phyloP scores from a whole-genome alignment of 768 basidiomycete genomes.

The Amanita fuliginea region DNA sequence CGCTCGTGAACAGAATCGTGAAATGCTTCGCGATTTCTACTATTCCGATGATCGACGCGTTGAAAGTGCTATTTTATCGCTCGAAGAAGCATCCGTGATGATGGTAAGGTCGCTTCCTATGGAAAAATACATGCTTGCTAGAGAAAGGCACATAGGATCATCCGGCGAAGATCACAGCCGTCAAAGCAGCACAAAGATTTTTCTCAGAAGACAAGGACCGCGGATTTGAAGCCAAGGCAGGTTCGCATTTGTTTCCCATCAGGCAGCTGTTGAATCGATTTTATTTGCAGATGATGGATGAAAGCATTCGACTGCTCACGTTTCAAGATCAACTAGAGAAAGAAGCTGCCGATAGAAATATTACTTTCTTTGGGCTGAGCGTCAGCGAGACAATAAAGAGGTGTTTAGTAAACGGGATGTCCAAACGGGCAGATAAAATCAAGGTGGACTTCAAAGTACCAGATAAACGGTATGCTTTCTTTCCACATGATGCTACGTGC shows the following conservation, averaged over 20 bases:
- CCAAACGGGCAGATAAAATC: constrained; percentile 83
- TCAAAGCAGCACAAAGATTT: constrained; percentile 83
- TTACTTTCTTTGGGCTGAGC: constrained; percentile 72
- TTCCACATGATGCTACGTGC: background rate
- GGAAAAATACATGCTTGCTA: background rate
- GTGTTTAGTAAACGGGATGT: constrained; percentile 69
- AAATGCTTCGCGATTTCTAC: constrained; percentile 92
- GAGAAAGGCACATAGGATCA: constrained; percentile 44
- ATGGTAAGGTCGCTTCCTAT: constrained; percentile 28
- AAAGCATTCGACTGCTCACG: constrained; percentile 61
- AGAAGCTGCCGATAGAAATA: constrained; percentile 61
- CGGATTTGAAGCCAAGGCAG: constrained; percentile 81
- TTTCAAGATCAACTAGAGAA: constrained; percentile 84
- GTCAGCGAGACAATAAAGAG: constrained; percentile 78
- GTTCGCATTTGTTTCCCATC: background rate
- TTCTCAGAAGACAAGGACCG: constrained; percentile 93
- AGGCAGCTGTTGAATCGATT: background rate
- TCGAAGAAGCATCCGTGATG: constrained; percentile 72
- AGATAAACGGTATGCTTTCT: constrained; percentile 69
- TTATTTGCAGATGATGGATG: constrained; percentile 75
- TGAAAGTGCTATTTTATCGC: constrained; percentile 81
- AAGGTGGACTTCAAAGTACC: constrained; percentile 88
- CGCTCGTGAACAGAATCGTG: constrained; percentile 80
- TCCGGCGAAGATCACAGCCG: constrained; percentile 51
- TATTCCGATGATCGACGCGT: constrained; percentile 94